Conservation (phyloP, 1,284 basidiomycete species). For the Rhodotorula sp. region DNA sequence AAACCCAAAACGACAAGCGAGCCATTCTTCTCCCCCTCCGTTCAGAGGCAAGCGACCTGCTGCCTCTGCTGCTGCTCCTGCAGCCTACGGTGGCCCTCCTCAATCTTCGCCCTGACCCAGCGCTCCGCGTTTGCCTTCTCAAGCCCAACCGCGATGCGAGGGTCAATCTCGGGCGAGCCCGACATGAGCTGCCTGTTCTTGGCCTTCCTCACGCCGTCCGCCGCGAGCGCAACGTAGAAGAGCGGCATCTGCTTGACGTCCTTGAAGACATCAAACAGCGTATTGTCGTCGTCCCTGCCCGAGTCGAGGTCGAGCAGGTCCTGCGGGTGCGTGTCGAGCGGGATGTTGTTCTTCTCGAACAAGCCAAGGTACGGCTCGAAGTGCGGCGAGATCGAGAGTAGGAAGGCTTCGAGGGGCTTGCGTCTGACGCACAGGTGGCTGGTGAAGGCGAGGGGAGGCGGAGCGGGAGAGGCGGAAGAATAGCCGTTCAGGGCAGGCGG, state of each 20-base stretch:
- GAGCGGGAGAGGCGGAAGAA: not conserved
- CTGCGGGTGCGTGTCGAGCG: not conserved
- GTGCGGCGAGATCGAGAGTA: not conserved
- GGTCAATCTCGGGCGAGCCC: not conserved
- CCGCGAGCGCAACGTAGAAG: slow-evolving; percentile 2
- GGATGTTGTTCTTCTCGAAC: not conserved
- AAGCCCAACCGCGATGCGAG: slow-evolving; percentile 4
- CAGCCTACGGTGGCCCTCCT: not conserved
- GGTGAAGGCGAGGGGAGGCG: not conserved
- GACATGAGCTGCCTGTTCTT: not conserved
- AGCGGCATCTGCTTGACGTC: not conserved
- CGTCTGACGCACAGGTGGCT: not conserved
- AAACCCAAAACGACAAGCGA: no score
- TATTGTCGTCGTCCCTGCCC: not conserved
- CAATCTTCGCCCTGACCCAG: not conserved
- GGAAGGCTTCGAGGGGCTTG: slow-evolving; percentile 9
- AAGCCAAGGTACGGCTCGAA: slow-evolving; percentile 1
- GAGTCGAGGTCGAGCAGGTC: slow-evolving; percentile 17
- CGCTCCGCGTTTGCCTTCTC: not conserved
- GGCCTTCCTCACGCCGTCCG: slow-evolving; percentile 17
- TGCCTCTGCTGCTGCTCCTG: not conserved
- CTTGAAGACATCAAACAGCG: slow-evolving; percentile 9
- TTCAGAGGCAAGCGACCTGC: not conserved
- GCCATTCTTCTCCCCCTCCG: no score
- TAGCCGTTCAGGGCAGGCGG: not conserved